These are phyloP conservation scores for Sphaerosporella brunnea DNA, from an alignment of 495 filamentous ascomycete genomes.

Conservation along the genomic window DNA sequence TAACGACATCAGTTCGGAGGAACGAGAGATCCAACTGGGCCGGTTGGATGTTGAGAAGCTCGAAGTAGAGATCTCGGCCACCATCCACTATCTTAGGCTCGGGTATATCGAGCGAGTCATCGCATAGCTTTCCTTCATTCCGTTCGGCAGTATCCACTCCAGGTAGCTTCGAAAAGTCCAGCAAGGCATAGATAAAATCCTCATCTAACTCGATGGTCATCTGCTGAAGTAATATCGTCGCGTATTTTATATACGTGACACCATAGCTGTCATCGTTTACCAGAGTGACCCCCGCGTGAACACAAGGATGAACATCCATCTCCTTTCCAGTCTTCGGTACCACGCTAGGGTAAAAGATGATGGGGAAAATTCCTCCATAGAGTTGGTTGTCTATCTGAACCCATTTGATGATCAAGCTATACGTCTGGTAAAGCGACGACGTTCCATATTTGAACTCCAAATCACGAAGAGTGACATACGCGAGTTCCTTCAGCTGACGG, in stretches of 20 bases:
- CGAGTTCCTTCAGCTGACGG: constrained; percentile 71
- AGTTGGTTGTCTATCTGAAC: constrained; percentile 98
- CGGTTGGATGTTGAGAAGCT: constrained; percentile 86
- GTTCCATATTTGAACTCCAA: constrained; percentile 82
- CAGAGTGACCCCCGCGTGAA: constrained; percentile 76
- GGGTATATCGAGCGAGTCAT: constrained; percentile 76
- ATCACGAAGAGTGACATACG: constrained; percentile 86
- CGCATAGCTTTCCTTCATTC: constrained; percentile 66
- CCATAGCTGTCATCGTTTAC: constrained; percentile 96
- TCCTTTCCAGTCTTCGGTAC: constrained; percentile 95
- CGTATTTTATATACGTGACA: constrained; percentile 96
- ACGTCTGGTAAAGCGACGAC: constrained; percentile 77
- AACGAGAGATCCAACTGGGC: constrained; percentile 97
- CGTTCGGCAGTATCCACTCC: constrained; percentile 82
- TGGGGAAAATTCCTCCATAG: constrained; percentile 94
- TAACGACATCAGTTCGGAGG: constrained; percentile 89
- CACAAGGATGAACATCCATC: constrained; percentile 86
- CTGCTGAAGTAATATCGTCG: constrained; percentile 80
- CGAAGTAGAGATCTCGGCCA: constrained; percentile 91
- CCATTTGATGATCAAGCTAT: constrained; percentile 86
- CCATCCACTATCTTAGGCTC: constrained; percentile 69
- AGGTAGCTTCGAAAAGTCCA: constrained; percentile 88
- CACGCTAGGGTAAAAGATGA: constrained; percentile 93
- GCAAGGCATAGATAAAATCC: constrained; percentile 87
- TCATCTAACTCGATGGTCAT: constrained; percentile 98